These are phyloP conservation scores for Desmodesmus armatus DNA, from an alignment of 139 green algal species.

Conservation along the genomic window DNA sequence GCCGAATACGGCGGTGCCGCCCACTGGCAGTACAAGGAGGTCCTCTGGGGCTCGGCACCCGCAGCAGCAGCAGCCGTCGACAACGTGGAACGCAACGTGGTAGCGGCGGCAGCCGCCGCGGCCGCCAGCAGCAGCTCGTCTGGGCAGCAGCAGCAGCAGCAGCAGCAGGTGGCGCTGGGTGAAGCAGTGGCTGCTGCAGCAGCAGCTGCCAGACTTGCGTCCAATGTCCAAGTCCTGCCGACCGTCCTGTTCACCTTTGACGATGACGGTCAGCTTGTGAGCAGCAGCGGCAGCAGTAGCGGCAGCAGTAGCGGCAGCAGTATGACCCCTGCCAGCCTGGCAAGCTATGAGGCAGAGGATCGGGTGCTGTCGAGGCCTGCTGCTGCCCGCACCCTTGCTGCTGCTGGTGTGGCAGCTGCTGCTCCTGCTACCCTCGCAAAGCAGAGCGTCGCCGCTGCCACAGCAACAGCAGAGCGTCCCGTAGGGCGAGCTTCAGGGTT, in stretches of 20 bases:
- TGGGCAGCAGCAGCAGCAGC: slow-evolving; percentile 13
- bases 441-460: background rate
- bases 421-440: background rate
- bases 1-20: slow-evolving; percentile 89
- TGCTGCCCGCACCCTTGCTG: background rate
- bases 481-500: background rate
- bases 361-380: too few relatives aligned
- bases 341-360: too few relatives aligned
- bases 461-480: background rate
- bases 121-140: background rate
- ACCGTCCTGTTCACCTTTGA: slow-evolving; percentile 34
- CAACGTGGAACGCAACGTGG: too few relatives aligned
- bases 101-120: background rate
- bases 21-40: slow-evolving; percentile 93
- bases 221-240: background rate
- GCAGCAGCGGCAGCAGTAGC: slow-evolving; percentile 33
- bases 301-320: slow-evolving; percentile 9
- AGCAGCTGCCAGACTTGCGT: background rate
- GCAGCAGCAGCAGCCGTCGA: slow-evolving; percentile 28
- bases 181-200: slow-evolving; percentile 16
- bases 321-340: background rate
- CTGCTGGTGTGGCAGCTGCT: background rate
- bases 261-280: slow-evolving; percentile 24
- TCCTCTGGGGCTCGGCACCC: slow-evolving; percentile 12
- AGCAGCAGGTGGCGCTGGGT: background rate